Percentiles rank a stretch among this genome's conserved stretches.
Evolutionary conservation across 2,329 filamentous ascomycete species (phyloP).

Genomic region (Fusarium brachygibbosum): DNA sequence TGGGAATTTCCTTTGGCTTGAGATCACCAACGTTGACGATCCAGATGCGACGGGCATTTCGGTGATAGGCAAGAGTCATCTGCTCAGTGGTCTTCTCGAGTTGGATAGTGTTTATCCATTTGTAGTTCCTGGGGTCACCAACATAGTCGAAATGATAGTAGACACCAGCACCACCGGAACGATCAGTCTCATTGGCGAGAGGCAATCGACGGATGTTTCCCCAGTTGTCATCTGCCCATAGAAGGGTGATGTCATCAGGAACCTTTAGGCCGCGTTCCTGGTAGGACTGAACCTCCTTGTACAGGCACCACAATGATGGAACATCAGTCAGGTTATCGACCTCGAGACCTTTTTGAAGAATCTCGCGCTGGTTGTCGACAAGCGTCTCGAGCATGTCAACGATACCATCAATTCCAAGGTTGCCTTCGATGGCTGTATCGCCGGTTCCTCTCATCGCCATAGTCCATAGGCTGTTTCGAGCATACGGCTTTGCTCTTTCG

Average conservation of each 20-base stretch:
- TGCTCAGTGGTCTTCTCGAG: slow-evolving; percentile 51
- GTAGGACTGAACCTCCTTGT: slow-evolving; percentile 75
- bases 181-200: slow-evolving; percentile 63
- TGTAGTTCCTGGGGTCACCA: slow-evolving; percentile 71
- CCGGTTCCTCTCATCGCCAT: slow-evolving; percentile 78
- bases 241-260: slow-evolving; percentile 72
- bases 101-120: slow-evolving; percentile 67
- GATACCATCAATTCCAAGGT: slow-evolving; percentile 58
- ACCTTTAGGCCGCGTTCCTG: slow-evolving; percentile 71
- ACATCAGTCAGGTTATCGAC: slow-evolving; percentile 27
- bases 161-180: slow-evolving; percentile 70
- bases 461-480: slow-evolving; percentile 74
- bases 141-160: slow-evolving; percentile 74
- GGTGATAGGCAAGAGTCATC: slow-evolving; percentile 65
- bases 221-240: slow-evolving; percentile 75
- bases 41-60: slow-evolving; percentile 68
- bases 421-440: slow-evolving; percentile 72
- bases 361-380: slow-evolving; percentile 56
- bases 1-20: slow-evolving; percentile 69
- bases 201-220: slow-evolving; percentile 72
- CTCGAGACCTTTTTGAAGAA: slow-evolving; percentile 32
- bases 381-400: slow-evolving; percentile 52
- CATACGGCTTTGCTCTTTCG: slow-evolving; percentile 73
- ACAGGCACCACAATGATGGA: slow-evolving; percentile 72
- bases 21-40: slow-evolving; percentile 74